These are phyloP conservation scores for Stygiomarasmius scandens DNA, from an alignment of 1,284 basidiomycete species.

Conservation along the genomic window DNA sequence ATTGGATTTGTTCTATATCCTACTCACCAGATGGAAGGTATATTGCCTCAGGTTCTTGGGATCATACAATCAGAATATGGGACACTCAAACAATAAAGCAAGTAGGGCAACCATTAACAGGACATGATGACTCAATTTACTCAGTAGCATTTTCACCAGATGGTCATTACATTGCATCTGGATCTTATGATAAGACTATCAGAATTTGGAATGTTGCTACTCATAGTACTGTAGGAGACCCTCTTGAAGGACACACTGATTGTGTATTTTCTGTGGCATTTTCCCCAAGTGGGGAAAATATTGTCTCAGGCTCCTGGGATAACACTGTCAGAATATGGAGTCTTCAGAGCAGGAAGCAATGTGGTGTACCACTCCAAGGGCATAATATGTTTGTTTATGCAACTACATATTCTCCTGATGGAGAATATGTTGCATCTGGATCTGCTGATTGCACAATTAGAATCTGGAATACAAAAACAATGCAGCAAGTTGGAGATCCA, in stretches of 20 bases:
- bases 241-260: conserved; percentile 9
- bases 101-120: neutral
- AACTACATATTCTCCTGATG: conserved; percentile 2
- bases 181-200: conserved; percentile 24
- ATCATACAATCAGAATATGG: conserved; percentile 28
- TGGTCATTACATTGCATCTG: conserved; percentile 20
- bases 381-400: conserved; percentile 5
- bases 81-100: conserved; percentile 14
- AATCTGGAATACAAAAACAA: conserved; percentile 24
- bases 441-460: conserved; percentile 24
- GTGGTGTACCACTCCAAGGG: conserved; percentile 12
- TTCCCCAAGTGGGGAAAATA: conserved; percentile 16
- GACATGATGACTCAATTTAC: neutral
- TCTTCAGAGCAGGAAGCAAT: conserved; percentile 27
- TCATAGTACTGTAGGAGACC: neutral
- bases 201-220: neutral
- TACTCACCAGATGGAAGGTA: conserved; percentile 23
- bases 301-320: conserved; percentile 19
- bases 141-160: conserved; percentile 1
- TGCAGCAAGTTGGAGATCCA: neutral
- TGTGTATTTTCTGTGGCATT: conserved; percentile 15
- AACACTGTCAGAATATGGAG: conserved; percentile 18
- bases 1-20: conserved; percentile 17
- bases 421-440: conserved; percentile 10
- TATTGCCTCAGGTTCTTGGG: conserved; percentile 21